Conservation (phyloP, 2,329 filamentous ascomycete species). For the Leptographium radiaticola region DNA sequence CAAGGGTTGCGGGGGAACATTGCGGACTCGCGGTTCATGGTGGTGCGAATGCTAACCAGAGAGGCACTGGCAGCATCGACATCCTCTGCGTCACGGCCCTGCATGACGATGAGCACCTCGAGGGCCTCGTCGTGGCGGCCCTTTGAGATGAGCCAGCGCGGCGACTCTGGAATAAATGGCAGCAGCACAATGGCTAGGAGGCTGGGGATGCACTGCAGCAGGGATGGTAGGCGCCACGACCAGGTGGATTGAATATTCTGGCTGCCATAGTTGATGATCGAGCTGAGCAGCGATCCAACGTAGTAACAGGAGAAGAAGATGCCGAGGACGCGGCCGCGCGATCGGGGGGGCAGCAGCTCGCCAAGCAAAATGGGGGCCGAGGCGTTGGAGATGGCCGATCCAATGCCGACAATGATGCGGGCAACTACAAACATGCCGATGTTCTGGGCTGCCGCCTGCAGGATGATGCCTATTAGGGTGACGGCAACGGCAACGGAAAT, state of each 20-base stretch:
- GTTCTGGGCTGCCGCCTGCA: slow-evolving; percentile 14
- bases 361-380: slow-evolving; percentile 3
- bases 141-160: slow-evolving; percentile 30
- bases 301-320: slow-evolving; percentile 28
- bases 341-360: slow-evolving; percentile 4
- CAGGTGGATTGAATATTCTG: slow-evolving; percentile 13
- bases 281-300: slow-evolving; percentile 29
- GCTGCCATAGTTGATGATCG: slow-evolving; percentile 27
- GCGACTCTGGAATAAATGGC: slow-evolving; percentile 26
- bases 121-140: slow-evolving; percentile 19
- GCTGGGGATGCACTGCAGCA: slow-evolving; percentile 12
- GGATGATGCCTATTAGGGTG: slow-evolving; percentile 11
- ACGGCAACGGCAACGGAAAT: slow-evolving; percentile 5
- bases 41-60: neutral
- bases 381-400: slow-evolving; percentile 20
- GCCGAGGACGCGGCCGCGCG: slow-evolving; percentile 22
- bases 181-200: slow-evolving; percentile 10
- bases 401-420: slow-evolving; percentile 21
- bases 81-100: neutral
- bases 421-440: slow-evolving; percentile 16
- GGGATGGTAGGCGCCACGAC: slow-evolving; percentile 13
- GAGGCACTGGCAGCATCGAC: neutral
- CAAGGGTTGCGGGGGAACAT: neutral
- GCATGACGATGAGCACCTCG: neutral
- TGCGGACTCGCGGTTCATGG: neutral